Conservation (phyloP, 371 early-diverging fungal species). For the Mortierella sp. region DNA sequence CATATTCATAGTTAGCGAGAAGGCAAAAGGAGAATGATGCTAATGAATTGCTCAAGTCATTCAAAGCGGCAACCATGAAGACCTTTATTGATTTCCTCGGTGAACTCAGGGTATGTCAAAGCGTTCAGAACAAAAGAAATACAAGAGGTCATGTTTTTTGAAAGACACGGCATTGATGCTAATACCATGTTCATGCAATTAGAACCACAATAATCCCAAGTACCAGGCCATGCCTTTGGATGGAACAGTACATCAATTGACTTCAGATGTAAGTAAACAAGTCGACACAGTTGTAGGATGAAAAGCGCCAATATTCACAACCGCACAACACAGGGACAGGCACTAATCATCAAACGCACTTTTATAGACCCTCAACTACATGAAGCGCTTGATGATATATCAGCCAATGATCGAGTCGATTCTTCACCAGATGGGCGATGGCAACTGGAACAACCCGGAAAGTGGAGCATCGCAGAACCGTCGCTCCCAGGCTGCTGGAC, state of each 20-base stretch:
- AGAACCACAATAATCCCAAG: constrained; percentile 53
- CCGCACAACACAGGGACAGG: neutral
- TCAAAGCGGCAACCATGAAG: constrained; percentile 70
- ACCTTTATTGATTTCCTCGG: constrained; percentile 82
- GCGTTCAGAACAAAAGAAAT: neutral
- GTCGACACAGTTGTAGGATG: neutral
- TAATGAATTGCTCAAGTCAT: constrained; percentile 67
- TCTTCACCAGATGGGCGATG: constrained; percentile 69
- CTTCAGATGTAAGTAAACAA: constrained; percentile 74
- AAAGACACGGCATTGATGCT: neutral
- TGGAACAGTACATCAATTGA: constrained; percentile 90
- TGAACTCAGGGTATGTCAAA: constrained; percentile 69
- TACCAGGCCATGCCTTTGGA: constrained; percentile 76
- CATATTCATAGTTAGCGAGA: constrained; percentile 34
- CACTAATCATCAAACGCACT: neutral
- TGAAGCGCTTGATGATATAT: constrained; percentile 72
- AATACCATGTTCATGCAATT: neutral
- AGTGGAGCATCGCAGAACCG: constrained; percentile 45
- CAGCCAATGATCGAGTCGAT: constrained; percentile 74
- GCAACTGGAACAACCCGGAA: constrained; percentile 72
- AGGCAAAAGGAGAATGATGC: constrained; percentile 61
- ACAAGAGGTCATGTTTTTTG: neutral
- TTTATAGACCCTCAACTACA: constrained; percentile 71
- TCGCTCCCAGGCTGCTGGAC: constrained; percentile 57
- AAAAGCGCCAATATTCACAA: neutral